These are phyloP conservation scores for Euphorbia corollata DNA, from an alignment of 441 rosid genomes.

Conservation along the genomic window DNA sequence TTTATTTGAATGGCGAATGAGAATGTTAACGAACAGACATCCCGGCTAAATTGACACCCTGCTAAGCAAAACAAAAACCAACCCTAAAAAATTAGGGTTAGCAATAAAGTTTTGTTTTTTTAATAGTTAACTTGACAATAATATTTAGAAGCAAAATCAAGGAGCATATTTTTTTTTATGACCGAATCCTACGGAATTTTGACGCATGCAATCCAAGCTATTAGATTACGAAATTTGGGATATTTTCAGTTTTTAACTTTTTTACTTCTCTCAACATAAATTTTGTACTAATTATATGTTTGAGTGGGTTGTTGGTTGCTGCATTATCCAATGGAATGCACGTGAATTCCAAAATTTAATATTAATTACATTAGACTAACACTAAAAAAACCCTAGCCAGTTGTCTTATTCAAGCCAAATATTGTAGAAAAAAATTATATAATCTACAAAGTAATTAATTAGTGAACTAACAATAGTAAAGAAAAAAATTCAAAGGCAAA, in stretches of 20 bases:
- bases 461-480: conserved; percentile 2
- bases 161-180: neutral
- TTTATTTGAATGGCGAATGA: too few species aligned
- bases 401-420: conserved; percentile 24
- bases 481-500: conserved; percentile 7
- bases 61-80: too few species aligned
- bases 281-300: conserved; percentile 21
- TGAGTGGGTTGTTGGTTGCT: conserved; percentile 21
- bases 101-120: too few species aligned
- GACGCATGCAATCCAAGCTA: neutral
- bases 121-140: too few species aligned
- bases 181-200: neutral
- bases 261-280: conserved; percentile 14
- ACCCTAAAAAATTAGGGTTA: too few species aligned
- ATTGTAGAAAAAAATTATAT: conserved; percentile 14
- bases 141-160: neutral
- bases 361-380: conserved; percentile 13
- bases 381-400: neutral
- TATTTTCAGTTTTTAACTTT: neutral
- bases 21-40: too few species aligned
- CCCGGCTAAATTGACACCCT: too few species aligned
- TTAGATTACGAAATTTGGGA: neutral
- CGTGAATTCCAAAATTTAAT: conserved; percentile 30
- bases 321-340: conserved; percentile 23
- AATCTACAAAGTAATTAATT: conserved; percentile 4